Evolutionary conservation across 129 eudicot species (phyloP).

Genomic region (Flaveria robusta): DNA sequence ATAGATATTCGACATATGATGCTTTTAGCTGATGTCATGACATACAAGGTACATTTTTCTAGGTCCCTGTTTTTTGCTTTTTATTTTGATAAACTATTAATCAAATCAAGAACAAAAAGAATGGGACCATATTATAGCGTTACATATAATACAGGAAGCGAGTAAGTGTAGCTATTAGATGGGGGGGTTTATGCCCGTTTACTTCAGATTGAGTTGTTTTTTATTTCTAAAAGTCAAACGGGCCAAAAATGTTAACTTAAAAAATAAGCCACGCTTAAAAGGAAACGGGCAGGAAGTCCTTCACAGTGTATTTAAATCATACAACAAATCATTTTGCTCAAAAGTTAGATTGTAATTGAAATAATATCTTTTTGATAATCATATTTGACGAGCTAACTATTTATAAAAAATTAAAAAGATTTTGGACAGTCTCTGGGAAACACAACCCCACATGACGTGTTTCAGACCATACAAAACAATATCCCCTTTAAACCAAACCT

Average conservation of each 20-base stretch:
- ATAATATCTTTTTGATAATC: too few species aligned
- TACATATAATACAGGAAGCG: background rate
- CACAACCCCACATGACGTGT: background rate
- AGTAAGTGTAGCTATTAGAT: background rate
- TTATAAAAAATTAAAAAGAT: too few species aligned
- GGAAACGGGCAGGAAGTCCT: background rate
- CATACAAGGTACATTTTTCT: conserved; percentile 59
- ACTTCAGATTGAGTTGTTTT: background rate
- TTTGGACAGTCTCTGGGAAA: too few species aligned
- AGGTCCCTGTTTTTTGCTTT: background rate
- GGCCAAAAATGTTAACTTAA: background rate
- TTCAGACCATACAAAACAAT: background rate
- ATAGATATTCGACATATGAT: conserved; percentile 91
- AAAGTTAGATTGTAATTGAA: background rate
- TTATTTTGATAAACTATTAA: background rate
- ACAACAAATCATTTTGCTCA: background rate
- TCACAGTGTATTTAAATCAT: background rate
- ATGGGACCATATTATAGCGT: background rate
- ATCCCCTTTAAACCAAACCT: background rate
- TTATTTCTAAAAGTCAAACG: background rate
- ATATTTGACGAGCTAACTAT: background rate
- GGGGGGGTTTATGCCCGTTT: too few species aligned
- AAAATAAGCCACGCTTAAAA: background rate
- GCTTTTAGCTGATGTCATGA: conserved; percentile 97
- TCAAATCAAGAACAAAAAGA: background rate